Percentiles rank a stretch among this genome's conserved stretches.
These are phyloP conservation scores for Neonectria neomacrospora DNA, from an alignment of 2,329 filamentous ascomycete genomes.

Conservation along the genomic window DNA sequence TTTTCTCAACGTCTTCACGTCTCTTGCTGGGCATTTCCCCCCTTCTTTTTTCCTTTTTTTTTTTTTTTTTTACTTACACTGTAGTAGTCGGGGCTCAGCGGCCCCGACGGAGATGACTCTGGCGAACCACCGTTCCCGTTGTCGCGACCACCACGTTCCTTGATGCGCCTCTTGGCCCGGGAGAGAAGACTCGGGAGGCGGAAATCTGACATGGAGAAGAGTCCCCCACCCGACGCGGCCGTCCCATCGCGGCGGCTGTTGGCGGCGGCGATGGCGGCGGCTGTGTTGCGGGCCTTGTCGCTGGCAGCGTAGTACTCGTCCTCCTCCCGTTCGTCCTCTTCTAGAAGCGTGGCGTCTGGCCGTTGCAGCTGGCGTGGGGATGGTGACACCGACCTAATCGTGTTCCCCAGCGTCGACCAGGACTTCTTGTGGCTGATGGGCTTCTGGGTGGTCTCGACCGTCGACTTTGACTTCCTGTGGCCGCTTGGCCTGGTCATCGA, in stretches of 20 bases:
- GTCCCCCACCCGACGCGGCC: constrained; percentile 20
- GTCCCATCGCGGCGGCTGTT: constrained; percentile 5
- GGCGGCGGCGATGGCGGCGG: constrained; percentile 3
- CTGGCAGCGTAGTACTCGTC: constrained; percentile 13
- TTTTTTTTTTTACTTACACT: constrained; percentile 34
- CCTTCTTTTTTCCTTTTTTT: too few relatives aligned
- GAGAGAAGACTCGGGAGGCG: constrained; percentile 37
- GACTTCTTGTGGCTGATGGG: constrained; percentile 24
- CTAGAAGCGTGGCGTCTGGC: constrained; percentile 31
- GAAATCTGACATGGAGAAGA: constrained; percentile 37
- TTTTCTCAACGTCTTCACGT: background rate
- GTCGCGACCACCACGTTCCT: constrained; percentile 29
- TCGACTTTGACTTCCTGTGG: constrained; percentile 29
- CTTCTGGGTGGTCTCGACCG: constrained; percentile 8
- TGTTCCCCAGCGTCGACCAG: constrained; percentile 31
- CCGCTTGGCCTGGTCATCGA: constrained; percentile 27
- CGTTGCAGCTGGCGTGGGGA: constrained; percentile 23
- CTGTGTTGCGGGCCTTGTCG: constrained; percentile 14
- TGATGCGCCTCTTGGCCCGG: constrained; percentile 40
- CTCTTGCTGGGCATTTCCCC: too few relatives aligned
- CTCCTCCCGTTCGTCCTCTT: constrained; percentile 17
- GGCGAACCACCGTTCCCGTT: background rate
- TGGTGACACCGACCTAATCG: constrained; percentile 22
- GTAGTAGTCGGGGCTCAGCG: constrained; percentile 25
- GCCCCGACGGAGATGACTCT: constrained; percentile 11